phyloP scores from a whole-genome alignment of 768 basidiomycete genomes.

The Pholiota conissans region DNA sequence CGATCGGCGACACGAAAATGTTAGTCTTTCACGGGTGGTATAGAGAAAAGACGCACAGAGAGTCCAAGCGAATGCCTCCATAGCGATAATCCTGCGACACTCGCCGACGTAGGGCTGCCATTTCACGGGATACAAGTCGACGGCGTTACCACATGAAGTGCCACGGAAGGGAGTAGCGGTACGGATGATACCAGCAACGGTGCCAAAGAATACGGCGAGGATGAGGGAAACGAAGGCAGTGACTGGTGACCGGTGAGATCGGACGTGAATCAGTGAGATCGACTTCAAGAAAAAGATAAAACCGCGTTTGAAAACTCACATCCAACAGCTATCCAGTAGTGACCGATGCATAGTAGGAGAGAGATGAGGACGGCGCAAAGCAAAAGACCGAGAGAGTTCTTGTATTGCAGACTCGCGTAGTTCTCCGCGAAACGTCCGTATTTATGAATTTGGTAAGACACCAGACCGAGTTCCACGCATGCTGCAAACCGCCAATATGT shows the following conservation, averaged over 20 bases:
- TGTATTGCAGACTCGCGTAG: conserved; percentile 29
- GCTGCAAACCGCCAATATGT: conserved; percentile 10
- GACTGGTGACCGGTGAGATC: conserved; percentile 14
- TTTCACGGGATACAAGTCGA: conserved; percentile 17
- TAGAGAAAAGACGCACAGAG: conserved; percentile 24
- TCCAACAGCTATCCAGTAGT: conserved; percentile 23
- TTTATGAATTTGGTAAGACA: conserved; percentile 30
- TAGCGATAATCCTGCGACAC: conserved; percentile 26
- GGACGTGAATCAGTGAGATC: background rate
- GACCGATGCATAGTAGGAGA: conserved; percentile 24
- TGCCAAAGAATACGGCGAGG: conserved; percentile 32
- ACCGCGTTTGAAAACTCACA: conserved; percentile 14
- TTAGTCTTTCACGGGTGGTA: too few relatives aligned
- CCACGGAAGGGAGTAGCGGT: conserved; percentile 26
- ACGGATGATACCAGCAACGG: conserved; percentile 31
- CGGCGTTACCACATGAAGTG: conserved; percentile 19
- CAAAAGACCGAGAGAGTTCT: conserved; percentile 29
- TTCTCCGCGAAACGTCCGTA: conserved; percentile 24
- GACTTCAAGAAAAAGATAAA: background rate
- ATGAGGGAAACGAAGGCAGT: conserved; percentile 25
- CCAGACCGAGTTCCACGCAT: conserved; percentile 28
- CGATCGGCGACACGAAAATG: background rate
- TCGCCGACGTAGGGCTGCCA: conserved; percentile 26
- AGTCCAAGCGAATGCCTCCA: conserved; percentile 30
- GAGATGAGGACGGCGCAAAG: conserved; percentile 26